Base-by-base conservation (phyloP, 2,329 filamentous ascomycete species). In the Endothia cerciana region DNA sequence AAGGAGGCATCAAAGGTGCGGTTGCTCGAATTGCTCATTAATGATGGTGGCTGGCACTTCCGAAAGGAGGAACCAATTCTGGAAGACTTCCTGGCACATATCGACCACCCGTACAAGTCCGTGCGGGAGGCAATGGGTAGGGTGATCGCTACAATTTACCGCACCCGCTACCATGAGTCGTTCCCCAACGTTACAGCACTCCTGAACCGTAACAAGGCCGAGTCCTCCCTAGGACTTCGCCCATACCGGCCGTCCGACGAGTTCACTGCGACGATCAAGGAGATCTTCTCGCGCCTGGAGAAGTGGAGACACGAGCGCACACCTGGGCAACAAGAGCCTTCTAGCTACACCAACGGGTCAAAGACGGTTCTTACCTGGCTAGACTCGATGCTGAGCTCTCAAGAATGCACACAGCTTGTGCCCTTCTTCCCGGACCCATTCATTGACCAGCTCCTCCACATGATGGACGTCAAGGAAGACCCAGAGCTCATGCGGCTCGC, bases 401-500 rank as follows among this genome's bases (percentile, higher is more conserved):
- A 96, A 69, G 95, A 98, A 76, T 99, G 95, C 78, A 97, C 89
- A 0, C 91, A 95, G 74, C 86, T 99, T 17, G 88, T 96, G 22
- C 88, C 90, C 3, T 98, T 97, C 85, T 98, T 99, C 82, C 91
- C 93, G 0, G 86, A 91, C 43, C 84, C 91, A 0, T 94, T 98
- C 74, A 95, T 97, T 76, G 92, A 95, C 72, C 92, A 97, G 76
- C 86, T 99, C 17, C 82, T 99, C 62, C 94, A 99, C 81, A 99
- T 99, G 95, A 99, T 99, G 94, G 95, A 99, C 74, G 93, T 99
- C 76, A 98, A 98, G 77, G 95, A 99, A 77, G 95, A 99, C 73
- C 93, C 93, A 0, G 96, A 99, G 77, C 85, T 99, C 2, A 96
- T 97, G 83, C 90, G 91, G 11, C 85, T 97, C 10, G 94, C 95